These are phyloP conservation scores for Hysterium pulicare DNA, from an alignment of 2,329 filamentous ascomycete species.

Conservation along the genomic window DNA sequence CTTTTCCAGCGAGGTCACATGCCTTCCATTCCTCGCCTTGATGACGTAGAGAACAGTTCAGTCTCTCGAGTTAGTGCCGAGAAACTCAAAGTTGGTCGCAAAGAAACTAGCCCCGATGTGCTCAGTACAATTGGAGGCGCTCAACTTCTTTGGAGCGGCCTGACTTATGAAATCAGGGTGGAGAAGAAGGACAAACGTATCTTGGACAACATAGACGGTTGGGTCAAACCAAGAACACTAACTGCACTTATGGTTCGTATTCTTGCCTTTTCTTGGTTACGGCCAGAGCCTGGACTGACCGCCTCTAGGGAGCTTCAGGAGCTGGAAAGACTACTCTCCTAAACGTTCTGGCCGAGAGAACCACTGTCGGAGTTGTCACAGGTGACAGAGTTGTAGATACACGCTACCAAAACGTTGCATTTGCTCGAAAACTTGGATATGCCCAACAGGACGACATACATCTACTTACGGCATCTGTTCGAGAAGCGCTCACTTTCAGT, in stretches of 20 bases:
- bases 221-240: conserved; percentile 53
- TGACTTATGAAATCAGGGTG: conserved; percentile 65
- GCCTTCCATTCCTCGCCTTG: no score
- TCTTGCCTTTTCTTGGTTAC: conserved; percentile 1
- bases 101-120: no score
- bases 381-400: conserved; percentile 30
- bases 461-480: conserved; percentile 23
- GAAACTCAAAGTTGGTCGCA: no score
- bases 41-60: no score
- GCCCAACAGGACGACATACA: conserved; percentile 33
- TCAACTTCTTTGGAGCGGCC: conserved; percentile 50
- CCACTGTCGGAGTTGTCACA: conserved; percentile 24
- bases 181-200: conserved; percentile 45
- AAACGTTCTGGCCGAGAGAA: conserved; percentile 28
- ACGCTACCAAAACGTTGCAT: conserved; percentile 20
- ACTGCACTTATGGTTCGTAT: conserved; percentile 35
- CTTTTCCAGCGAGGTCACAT: neutral
- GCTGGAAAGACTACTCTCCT: conserved; percentile 35
- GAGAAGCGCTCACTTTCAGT: conserved; percentile 29
- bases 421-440: conserved; percentile 32
- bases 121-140: no score
- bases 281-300: neutral
- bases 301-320: conserved; percentile 22
- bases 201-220: conserved; percentile 52
- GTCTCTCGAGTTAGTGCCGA: no score